Base-by-base conservation (phyloP, 2,329 filamentous ascomycete genomes). In the Colletotrichum eremochloae region DNA sequence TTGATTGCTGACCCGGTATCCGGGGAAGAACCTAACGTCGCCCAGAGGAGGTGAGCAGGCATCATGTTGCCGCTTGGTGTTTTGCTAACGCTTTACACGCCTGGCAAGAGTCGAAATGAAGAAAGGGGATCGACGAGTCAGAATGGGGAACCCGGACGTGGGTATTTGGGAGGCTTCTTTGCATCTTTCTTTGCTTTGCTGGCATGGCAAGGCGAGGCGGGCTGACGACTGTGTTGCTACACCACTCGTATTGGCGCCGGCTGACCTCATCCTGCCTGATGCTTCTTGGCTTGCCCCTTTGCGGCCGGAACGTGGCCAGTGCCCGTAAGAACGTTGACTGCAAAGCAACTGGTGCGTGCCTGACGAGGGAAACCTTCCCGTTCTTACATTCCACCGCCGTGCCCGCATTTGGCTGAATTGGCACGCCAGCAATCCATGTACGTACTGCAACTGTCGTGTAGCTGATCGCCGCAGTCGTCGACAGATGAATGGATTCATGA, bases 321-420 rank as follows among this genome's bases (percentile, higher is more conserved):
- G 70, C 44, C 61, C 55, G 66, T 61, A 70, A 64, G 66, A 70
- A 69, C 66, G 60, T 72, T 48, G 55, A 69, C 55, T 42, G 42
- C 20, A 24, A 36, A 53, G 42, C 48, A 48, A 50, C 60, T 55
- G 61, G 61, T 61, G 55, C 33, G 66, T 69, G 66, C 69, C 69
- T 56, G 66, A 65, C 46, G 33, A 62, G 68, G 50, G 52, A 46
- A 36, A 48, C 64, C 44, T 24, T 20, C 20, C 38, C 18, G 31
- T 56, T 40, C 42, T 7, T 33, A 20, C n/a, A 18, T 52, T n/a
- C 58, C 18, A 36, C 44, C 7, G 50, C 56, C 38, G 42, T 44
- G 46, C 52, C 60, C 57, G 52, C 65, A 63, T 58, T 63, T 52
- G 52, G 42, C 52, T 29, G 53, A 53, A 24, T 50, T 29, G 33